Conservation (phyloP, 805 yeast genomes). For the Ogataea trehaloabstinens region DNA sequence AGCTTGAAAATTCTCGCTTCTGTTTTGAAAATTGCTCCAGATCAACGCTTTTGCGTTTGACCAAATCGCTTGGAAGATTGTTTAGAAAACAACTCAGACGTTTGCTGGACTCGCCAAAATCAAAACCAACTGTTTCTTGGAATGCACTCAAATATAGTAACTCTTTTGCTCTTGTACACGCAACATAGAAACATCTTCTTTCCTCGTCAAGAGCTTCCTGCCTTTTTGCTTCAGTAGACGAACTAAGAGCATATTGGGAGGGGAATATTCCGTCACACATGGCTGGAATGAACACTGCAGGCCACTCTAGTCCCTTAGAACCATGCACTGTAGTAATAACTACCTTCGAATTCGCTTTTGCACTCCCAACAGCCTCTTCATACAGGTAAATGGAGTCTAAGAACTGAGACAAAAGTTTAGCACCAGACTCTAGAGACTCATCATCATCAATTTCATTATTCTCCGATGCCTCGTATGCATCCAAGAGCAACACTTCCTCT, state of each 20-base stretch:
- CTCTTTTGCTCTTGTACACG: slow-evolving; percentile 78
- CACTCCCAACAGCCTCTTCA: slow-evolving; percentile 19
- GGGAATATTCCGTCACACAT: slow-evolving; percentile 68
- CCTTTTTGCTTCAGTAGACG: slow-evolving; percentile 19
- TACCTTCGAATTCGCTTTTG: slow-evolving; percentile 20
- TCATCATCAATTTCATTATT: slow-evolving; percentile 21
- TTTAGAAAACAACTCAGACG: slow-evolving; percentile 9
- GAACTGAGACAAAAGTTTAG: slow-evolving; percentile 26
- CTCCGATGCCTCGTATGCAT: slow-evolving; percentile 18
- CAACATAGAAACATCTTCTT: slow-evolving; percentile 82
- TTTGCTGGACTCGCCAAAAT: slow-evolving; percentile 11
- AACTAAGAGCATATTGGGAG: slow-evolving; percentile 42
- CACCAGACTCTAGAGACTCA: slow-evolving; percentile 6
- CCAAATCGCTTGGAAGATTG: slow-evolving; percentile 7
- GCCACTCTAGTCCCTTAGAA: slow-evolving; percentile 95
- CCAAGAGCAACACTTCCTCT: slow-evolving; percentile 23
- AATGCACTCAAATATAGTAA: slow-evolving; percentile 24
- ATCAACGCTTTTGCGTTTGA: background rate
- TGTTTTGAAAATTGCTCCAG: background rate
- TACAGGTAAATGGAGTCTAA: slow-evolving; percentile 33
- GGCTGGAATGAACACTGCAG: slow-evolving; percentile 80
- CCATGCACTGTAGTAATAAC: slow-evolving; percentile 82
- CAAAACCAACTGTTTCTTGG: slow-evolving; percentile 15
- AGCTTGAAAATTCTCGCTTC: background rate
- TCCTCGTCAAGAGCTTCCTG: slow-evolving; percentile 62